Evolutionary conservation across 495 filamentous ascomycete genomes (phyloP), one percentile per base, ranked within the genome.

Genomic region (Neurospora terricola): DNA sequence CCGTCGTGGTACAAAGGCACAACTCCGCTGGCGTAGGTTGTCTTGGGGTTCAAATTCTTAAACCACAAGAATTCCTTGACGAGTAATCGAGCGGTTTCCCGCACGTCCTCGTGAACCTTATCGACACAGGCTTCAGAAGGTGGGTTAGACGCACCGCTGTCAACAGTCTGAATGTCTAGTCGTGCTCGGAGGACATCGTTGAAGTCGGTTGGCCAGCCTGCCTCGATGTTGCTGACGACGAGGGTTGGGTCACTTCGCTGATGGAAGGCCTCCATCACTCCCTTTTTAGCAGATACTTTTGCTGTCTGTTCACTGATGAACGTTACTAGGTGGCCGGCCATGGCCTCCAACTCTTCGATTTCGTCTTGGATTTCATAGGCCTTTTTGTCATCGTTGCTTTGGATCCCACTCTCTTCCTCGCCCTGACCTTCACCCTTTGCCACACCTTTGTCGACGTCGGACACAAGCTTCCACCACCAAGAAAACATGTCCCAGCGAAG

Each of bases 171-270:
- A 6, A 11, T 21, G n/a, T 75, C 71, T 3, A 86, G 54, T 6
- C 84, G 78, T 9, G 84, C 81, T 11, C 27, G 36, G 2, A 86
- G 40, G 0, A 72, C 76, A 3, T 86, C 80, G 3, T 82, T 71
- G 72, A 78, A 89, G 68, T 88, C 85, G 2, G 37, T 12, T 1
- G 82, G 81, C 86, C 86, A 88, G 8, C 83, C 84, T 3, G 80
- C 72, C 8, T 79, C 70, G 23, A 88, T 76, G 7, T 83, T 84
- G 0, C 78, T 82, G 5, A 88, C 69, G 0, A 84, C 73, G 0
- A 88, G 12, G 5, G 85, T 87, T 5, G 87, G 87, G 70, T 89
- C 87, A 2, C 71, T 72, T 30, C 69, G 72, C 27, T 77, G 76
- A 69, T 76, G 77, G 71, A 82, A 86, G 5, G 66, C 23, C n/a